Base-by-base conservation (phyloP, 305 asterid species). In the Salvia sclarea region DNA sequence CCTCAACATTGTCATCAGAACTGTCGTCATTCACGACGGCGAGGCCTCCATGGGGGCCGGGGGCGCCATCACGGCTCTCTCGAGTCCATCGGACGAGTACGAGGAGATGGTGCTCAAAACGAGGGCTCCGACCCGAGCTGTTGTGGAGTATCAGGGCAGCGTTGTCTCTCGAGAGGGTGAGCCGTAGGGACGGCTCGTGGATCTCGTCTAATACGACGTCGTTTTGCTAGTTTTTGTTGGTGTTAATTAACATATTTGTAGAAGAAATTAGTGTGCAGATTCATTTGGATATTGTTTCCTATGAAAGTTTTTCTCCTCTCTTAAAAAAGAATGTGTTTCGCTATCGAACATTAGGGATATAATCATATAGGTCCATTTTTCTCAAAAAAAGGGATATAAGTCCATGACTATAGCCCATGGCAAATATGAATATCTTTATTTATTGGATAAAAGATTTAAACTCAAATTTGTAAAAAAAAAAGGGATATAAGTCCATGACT, bases 61-160 rank as follows among this genome's bases (percentile, higher is more conserved):
- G 25, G 99, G 98, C 4, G 99, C 99, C 58, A 91, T 95, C 37
- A 89, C 98, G 1, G 89, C 91, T 64, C 98, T 95, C 38, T 95
- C 98, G 1, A 84, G 78, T 73, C 79, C 95, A 2, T 72, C 80
- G 4, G 98, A 91, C 1, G 99, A 95, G 88, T 91, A 95, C 37
- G 89, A 88, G 49, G 99, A 95, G 70, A 91, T 95, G 99, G 61
- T 89, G 43, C 80, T 95, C 82, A 95, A 95, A 80, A 83, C 88
- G 14, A 76, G 85, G 76, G 98, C 99, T 14, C 98, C 99, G 0
- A 76, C 84, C 21, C 80, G 78, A 50, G 94, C 88, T 54, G 87
- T 89, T 59, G 45, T 71, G 60, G 90, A 82, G 61, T 71, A 43
- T 75, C 82, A 83, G 71, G 66, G 67, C 9, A 49, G 5, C 38